These are phyloP conservation scores for Wickerhamiella allomyrinae DNA, from an alignment of 805 yeast genomes.

Conservation along the genomic window DNA sequence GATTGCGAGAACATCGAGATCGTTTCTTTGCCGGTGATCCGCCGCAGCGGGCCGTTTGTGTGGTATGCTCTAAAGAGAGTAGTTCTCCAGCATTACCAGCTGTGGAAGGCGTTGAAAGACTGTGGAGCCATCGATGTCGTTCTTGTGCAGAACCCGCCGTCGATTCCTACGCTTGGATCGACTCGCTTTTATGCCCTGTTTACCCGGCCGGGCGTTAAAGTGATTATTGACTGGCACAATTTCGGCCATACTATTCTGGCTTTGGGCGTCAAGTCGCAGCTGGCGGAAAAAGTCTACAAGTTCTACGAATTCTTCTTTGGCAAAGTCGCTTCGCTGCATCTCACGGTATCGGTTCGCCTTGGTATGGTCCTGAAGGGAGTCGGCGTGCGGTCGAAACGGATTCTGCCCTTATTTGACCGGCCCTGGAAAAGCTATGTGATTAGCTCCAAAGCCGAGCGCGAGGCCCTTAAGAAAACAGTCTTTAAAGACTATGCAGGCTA, in stretches of 20 bases:
- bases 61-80: conserved; percentile 49
- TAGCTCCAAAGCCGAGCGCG: conserved; percentile 25
- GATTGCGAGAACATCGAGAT: conserved; percentile 20
- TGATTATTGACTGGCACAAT: conserved; percentile 94
- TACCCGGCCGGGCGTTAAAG: conserved; percentile 38
- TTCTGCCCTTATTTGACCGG: conserved; percentile 67
- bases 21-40: conserved; percentile 20
- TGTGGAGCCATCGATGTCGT: conserved; percentile 40
- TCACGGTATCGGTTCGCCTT: conserved; percentile 73
- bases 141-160: conserved; percentile 77
- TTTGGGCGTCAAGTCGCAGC: conserved; percentile 42
- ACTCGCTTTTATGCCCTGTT: conserved; percentile 39
- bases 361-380: conserved; percentile 48
- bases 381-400: conserved; percentile 33
- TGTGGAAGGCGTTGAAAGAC: conserved; percentile 35
- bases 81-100: conserved; percentile 34
- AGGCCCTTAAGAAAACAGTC: conserved; percentile 10
- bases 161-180: conserved; percentile 64
- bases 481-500: conserved; percentile 26
- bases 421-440: conserved; percentile 57
- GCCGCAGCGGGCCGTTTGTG: conserved; percentile 33
- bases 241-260: conserved; percentile 73
- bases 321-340: conserved; percentile 48
- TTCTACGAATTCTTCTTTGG: conserved; percentile 53
- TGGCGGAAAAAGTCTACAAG: conserved; percentile 45